Conservation (phyloP, 306 rosid species). For the Quercus parvula region DNA sequence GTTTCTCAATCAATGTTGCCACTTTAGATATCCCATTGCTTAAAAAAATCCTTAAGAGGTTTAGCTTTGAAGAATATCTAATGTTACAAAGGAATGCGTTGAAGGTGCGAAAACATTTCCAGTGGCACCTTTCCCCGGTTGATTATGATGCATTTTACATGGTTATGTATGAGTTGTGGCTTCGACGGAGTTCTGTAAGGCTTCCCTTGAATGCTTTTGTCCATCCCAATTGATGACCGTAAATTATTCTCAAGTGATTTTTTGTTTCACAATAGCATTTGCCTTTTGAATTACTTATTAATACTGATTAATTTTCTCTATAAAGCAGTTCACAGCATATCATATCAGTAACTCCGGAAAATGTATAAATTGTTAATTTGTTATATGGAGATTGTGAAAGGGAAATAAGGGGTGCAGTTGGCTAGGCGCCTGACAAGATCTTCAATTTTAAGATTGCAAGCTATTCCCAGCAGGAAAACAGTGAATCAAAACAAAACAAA, state of each 20-base stretch:
- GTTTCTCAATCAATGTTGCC: conserved; percentile 57
- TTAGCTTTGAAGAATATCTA: conserved; percentile 43
- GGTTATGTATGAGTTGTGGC: conserved; percentile 91
- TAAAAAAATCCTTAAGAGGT: conserved; percentile 55
- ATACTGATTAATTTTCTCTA: neutral
- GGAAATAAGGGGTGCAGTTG: too few species aligned
- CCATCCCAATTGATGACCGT: neutral
- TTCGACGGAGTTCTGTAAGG: conserved; percentile 57
- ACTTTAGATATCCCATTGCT: conserved; percentile 60
- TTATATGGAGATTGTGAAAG: too few species aligned
- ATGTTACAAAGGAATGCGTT: conserved; percentile 51
- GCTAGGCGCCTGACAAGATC: too few species aligned
- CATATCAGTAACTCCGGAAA: neutral
- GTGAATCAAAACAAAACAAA: too few species aligned
- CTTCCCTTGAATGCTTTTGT: conserved; percentile 15
- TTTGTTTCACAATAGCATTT: neutral
- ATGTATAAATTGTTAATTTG: neutral
- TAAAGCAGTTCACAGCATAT: neutral
- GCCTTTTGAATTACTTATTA: neutral
- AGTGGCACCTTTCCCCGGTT: conserved; percentile 66
- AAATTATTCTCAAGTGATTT: neutral
- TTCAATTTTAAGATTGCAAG: too few species aligned
- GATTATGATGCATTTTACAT: conserved; percentile 76
- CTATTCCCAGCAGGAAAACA: too few species aligned
- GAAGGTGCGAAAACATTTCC: conserved; percentile 71